Evolutionary conservation across 2,329 filamentous ascomycete genomes (phyloP).

Genomic region (Fusarium setosum): DNA sequence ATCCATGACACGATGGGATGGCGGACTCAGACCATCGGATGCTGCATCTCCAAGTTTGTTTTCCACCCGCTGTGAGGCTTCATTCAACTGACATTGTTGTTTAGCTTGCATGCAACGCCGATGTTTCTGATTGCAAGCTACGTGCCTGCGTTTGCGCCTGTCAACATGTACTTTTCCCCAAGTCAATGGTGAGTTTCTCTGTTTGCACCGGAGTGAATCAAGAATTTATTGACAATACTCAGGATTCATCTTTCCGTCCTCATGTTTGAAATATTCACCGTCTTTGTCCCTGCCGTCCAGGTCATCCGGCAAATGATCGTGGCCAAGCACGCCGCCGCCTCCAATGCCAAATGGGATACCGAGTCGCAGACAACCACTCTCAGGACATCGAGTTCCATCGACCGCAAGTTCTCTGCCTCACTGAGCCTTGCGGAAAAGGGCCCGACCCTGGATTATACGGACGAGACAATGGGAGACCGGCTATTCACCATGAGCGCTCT

Average conservation of each 20-base stretch:
- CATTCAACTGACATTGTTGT: constrained; percentile 2
- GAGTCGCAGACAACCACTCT: constrained; percentile 13
- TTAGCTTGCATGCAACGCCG: constrained; percentile 70
- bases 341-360: constrained; percentile 13
- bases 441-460: neutral
- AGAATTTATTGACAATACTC: neutral
- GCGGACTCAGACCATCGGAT: constrained; percentile 69
- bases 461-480: constrained; percentile 47
- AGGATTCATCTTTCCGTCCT: constrained; percentile 62
- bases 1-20: constrained; percentile 74
- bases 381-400: constrained; percentile 25
- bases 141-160: constrained; percentile 57
- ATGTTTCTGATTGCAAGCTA: constrained; percentile 72
- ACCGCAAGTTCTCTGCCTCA: neutral
- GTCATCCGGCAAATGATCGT: constrained; percentile 57
- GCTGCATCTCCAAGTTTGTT: constrained; percentile 55
- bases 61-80: neutral
- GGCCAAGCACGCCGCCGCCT: constrained; percentile 43
- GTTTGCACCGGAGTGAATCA: constrained; percentile 52
- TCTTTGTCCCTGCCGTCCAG: constrained; percentile 72
- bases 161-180: constrained; percentile 66
- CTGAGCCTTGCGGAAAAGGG: constrained; percentile 5
- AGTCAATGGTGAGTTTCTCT: constrained; percentile 69
- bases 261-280: constrained; percentile 60
- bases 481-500: constrained; percentile 71